Conservation (phyloP, 2,329 filamentous ascomycete genomes). For the Ophiostoma ulmi region DNA sequence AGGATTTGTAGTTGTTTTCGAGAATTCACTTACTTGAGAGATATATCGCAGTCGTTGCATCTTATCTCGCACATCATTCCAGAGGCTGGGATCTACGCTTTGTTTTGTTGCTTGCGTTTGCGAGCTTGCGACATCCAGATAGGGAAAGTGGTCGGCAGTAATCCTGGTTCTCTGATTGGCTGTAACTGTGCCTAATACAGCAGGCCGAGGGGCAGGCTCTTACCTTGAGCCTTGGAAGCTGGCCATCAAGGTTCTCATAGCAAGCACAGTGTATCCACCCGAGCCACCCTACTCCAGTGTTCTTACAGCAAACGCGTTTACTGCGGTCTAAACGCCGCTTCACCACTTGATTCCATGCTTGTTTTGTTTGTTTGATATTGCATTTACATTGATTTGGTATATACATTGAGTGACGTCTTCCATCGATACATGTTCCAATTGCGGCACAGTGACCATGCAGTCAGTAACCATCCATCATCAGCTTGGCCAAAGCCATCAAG, state of each 20-base stretch:
- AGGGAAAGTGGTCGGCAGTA: background rate
- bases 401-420: background rate
- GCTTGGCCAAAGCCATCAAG: background rate
- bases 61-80: slow-evolving; percentile 9
- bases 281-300: background rate
- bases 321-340: background rate
- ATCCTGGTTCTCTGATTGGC: slow-evolving; percentile 1
- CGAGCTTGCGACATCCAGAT: background rate
- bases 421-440: background rate
- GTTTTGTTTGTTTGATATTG: background rate
- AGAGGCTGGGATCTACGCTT: slow-evolving; percentile 1
- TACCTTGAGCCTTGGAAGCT: background rate
- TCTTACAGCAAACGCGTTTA: background rate
- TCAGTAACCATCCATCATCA: background rate
- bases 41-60: background rate
- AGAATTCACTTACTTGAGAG: background rate
- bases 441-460: background rate
- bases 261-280: background rate
- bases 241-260: slow-evolving; percentile 11
- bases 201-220: background rate
- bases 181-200: background rate
- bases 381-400: background rate
- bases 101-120: slow-evolving; percentile 5
- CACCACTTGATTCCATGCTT: background rate
- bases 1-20: background rate